Base-by-base conservation (phyloP, 768 basidiomycete species). In the Lentinula raphanica region DNA sequence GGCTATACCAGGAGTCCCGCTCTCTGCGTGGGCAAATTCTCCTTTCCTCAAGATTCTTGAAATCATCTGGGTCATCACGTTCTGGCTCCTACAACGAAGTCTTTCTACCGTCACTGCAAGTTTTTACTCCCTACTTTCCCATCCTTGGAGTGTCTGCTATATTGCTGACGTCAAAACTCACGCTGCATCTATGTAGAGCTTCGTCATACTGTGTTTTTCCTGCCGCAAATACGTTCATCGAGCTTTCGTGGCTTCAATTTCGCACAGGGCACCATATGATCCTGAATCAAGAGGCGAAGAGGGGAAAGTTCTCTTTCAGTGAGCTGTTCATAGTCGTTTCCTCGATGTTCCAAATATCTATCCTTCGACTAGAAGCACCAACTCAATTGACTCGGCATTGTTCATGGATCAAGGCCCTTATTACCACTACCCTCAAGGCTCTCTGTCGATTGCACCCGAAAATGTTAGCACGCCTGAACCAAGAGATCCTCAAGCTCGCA, bases 31-130 rank as follows among this genome's bases (percentile, higher is more conserved):
- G 49, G 19, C 28, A 8, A 28, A 49, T 32, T 35, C 49, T 28
- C 29, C 49, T 9, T 49, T 49, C 29, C 28, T 49, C 11, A 27
- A 32, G 29, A 49, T 49, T 6, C 29, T 49, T 8, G 28, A 49
- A 49, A 17, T 32, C 29, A 28, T 49, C 15, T 28, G 49, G 27
- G n/a, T 31, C 4, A 17, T 49, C 49, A 11, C 19, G 27, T 49
- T 49, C 28, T 49, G 49, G 49, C 49, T 49, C 3, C 29, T 49
- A 1, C 11, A n/a, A 31, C 40, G 15, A 23, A 42, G 40, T 23
- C 64, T 63, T 56, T 62, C 64, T 5, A 59, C 62, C 0, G 58
- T 53, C 19, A 65, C 64, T n/a, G 63, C 62, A 31, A 45, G 35
- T 44, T 15, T 23, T 23, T 27, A 45, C 1, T 19, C 1, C 9